Base-by-base conservation (phyloP, 116 monocot species). In the Phalaenopsis hybrid region DNA sequence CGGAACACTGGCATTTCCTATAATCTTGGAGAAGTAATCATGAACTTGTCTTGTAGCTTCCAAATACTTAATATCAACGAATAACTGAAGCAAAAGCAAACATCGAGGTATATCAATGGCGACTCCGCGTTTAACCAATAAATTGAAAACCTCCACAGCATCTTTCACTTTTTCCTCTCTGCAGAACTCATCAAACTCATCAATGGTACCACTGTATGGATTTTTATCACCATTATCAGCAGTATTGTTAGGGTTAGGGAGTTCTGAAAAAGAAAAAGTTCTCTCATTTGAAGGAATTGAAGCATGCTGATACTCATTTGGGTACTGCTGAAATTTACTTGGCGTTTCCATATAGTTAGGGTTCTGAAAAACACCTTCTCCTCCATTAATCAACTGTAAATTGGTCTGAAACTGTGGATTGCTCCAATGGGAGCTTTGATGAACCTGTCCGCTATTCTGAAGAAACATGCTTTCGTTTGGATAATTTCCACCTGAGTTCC, bases 91-190 rank as follows among this genome's bases (percentile, higher is more conserved):
- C 81, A 99, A 85, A 70, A 67, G 68, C 44, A 88, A 65, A 79
- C 85, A 95, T 59, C 88, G 88, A 45, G 85, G 76, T 48, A 81
- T 43, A 78, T 95, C 92, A 12, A 95, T 25, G 9, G 50, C 76
- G 28, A 79, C 76, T 21, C 88, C 86, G n/a, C 77, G 84, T 59
- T 88, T 83, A 78, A 88, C 86, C 18, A 99, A 79, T 77, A 93
- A 82, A 76, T 55, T 75, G 69, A 99, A 69, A 72, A 93, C 85
- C 79, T 85, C 83, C 73, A 93, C 69, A 49, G 92, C 93, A 70
- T 98, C 93, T 65, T 89, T 90, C 55, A 92, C 58, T 43, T 91
- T 90, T 10, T 84, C 85, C 37, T 95, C 92, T 78, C 79, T 85
- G 81, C 92, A 90, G 51, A 88, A 87, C 49, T 57, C 80, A 49